Percentiles rank a stretch among this genome's conserved stretches.
Conservation (phyloP, 2,329 filamentous ascomycete species). For the Alternaria brassicicola region DNA sequence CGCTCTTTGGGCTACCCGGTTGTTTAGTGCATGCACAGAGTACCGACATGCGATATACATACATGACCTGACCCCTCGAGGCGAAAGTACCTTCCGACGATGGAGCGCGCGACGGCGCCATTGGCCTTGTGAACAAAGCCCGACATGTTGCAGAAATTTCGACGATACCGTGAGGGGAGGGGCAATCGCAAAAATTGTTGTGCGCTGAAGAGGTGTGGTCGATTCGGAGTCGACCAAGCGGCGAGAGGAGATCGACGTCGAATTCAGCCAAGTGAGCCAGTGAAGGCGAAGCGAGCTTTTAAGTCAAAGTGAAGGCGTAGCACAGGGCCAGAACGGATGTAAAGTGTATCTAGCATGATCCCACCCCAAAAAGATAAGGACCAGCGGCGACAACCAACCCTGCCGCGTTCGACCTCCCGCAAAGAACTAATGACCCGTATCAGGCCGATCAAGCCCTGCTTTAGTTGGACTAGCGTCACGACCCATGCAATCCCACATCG, state of each 20-base stretch:
- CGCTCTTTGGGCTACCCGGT: slow-evolving; percentile 60
- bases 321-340: slow-evolving; percentile 15
- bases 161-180: slow-evolving; percentile 3
- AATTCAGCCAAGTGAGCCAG: slow-evolving; percentile 7
- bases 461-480: slow-evolving; percentile 7
- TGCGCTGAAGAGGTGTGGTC: slow-evolving; percentile 2
- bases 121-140: slow-evolving; percentile 45
- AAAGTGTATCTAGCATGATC: slow-evolving; percentile 31
- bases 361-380: slow-evolving; percentile 45
- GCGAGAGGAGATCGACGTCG: slow-evolving; percentile 12
- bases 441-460: slow-evolving; percentile 12
- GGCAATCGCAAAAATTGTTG: slow-evolving; percentile 6
- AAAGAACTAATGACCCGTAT: slow-evolving; percentile 14
- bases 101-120: slow-evolving; percentile 40
- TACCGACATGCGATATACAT: slow-evolving; percentile 50
- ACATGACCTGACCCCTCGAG: slow-evolving; percentile 84
- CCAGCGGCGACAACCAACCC: slow-evolving; percentile 25
- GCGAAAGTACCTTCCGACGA: slow-evolving; percentile 63
- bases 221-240: slow-evolving; percentile 7
- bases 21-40: slow-evolving; percentile 11
- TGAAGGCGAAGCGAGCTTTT: slow-evolving; percentile 17
- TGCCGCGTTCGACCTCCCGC: slow-evolving; percentile 8
- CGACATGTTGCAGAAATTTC: slow-evolving; percentile 34
- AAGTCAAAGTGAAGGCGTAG: slow-evolving; percentile 13
- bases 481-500: slow-evolving; percentile 14